Evolutionary conservation across 2,329 filamentous ascomycete species (phyloP).

Genomic region (Trichoderma sp.): DNA sequence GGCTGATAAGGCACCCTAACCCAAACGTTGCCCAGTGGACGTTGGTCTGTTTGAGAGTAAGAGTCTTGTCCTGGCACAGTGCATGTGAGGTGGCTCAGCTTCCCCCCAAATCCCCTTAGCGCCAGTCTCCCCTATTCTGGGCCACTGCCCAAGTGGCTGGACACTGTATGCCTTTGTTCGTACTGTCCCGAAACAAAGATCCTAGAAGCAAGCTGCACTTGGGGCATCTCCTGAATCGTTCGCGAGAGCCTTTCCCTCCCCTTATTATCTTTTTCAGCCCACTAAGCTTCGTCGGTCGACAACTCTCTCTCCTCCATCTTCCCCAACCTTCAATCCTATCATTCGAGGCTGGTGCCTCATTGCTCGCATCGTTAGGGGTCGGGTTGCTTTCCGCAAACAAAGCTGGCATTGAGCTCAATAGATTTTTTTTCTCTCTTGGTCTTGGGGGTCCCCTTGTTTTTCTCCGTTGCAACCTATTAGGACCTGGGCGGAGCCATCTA

Average conservation of each 20-base stretch:
- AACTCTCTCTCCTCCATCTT: conserved; percentile 24
- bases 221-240: conserved; percentile 21
- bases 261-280: conserved; percentile 25
- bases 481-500: conserved; percentile 14
- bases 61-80: not conserved
- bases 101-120: conserved; percentile 14
- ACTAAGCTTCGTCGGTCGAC: conserved; percentile 24
- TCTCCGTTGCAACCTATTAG: not conserved
- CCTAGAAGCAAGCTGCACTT: conserved; percentile 13
- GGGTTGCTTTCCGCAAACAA: conserved; percentile 18
- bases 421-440: conserved; percentile 17
- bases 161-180: conserved; percentile 11
- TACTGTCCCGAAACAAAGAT: conserved; percentile 22
- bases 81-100: conserved; percentile 21
- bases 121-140: conserved; percentile 21
- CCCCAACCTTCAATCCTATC: conserved; percentile 30
- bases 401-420: conserved; percentile 20
- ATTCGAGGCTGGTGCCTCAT: conserved; percentile 35
- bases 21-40: conserved; percentile 12
- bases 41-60: conserved; percentile 2
- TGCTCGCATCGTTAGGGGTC: conserved; percentile 27
- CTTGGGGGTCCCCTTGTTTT: not conserved
- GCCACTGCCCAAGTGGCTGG: conserved; percentile 9
- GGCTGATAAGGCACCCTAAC: conserved; percentile 8
- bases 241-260: conserved; percentile 24